Evolutionary conservation across 768 basidiomycete genomes (phyloP), one percentile per base, ranked within the genome.

Genomic region (Sistotremastrum niveocremeum): DNA sequence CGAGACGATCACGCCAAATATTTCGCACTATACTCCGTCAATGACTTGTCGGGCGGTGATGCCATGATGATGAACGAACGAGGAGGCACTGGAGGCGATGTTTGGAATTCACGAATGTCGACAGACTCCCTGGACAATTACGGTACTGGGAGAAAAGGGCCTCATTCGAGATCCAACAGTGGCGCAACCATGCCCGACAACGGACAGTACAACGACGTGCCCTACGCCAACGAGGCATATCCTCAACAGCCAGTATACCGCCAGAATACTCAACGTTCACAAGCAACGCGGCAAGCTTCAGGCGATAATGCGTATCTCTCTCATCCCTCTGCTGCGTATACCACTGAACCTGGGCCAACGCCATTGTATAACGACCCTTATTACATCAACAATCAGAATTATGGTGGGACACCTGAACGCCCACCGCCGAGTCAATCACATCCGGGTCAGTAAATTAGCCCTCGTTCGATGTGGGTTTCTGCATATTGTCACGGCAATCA

Each of bases 1-100:
- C 77, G 77, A 32, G 69, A 67, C n/a, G 88, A 90, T 55, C 86
- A 89, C 58, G 74, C 74, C 51, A 79, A 82, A 55, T 91, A 87
- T 56, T 79, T 83, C 56, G 74, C 76, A 29, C 68, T 86, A 47
- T 78, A 79, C 57, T 79, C 80, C 52, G 62, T 75, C 3, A 65
- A 68, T 8, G 67, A 68, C 51, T 69, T 72, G 41, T 59, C 76
- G 47, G 72, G 68, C 33, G 64, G 65, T 52, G 77, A 82, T 52
- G 68, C 55, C 42, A 79, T 81, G 34, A 76, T 77, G 7, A 71
- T 86, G 65, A 70, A 68, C 50, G 68, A 73, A 51, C 77, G 81
- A 45, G 67, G 65, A 51, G 79, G 81, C 55, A 72, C 79, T n/a
- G 30, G 29, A 3, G 40, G 37, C 8, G 55, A 56, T 35, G 46